Percentiles rank a stretch among this genome's conserved stretches.
Evolutionary conservation across 2,329 filamentous ascomycete species (phyloP).

Genomic region (Daldinia eschscholtzii): DNA sequence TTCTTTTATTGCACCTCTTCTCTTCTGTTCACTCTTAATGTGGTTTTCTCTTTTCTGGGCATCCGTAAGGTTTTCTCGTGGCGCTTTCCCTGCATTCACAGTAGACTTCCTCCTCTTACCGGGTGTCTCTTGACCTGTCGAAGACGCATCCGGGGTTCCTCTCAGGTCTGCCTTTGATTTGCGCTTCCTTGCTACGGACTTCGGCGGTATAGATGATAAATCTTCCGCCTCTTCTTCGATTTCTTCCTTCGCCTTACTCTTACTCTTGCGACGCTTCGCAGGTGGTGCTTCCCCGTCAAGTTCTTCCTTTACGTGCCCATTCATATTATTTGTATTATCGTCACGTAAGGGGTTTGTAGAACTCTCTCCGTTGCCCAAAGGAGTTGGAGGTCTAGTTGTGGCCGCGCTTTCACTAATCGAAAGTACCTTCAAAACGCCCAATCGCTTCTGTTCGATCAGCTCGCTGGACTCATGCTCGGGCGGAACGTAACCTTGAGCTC

Average conservation of each 20-base stretch:
- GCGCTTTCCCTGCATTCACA: conserved; percentile 58
- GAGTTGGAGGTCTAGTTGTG: conserved; percentile 71
- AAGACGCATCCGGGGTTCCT: conserved; percentile 50
- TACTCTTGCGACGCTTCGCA: conserved; percentile 69
- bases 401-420: conserved; percentile 68
- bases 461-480: conserved; percentile 69
- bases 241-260: conserved; percentile 65
- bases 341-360: conserved; percentile 44
- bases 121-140: conserved; percentile 52
- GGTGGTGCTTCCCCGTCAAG: conserved; percentile 59
- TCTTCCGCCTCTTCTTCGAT: conserved; percentile 60
- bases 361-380: conserved; percentile 53
- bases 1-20: conserved; percentile 76
- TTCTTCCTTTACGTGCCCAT: conserved; percentile 50
- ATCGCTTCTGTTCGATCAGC: conserved; percentile 66
- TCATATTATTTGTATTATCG: conserved; percentile 46
- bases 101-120: conserved; percentile 66
- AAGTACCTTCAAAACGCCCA: conserved; percentile 69
- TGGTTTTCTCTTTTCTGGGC: conserved; percentile 88
- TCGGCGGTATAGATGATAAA: conserved; percentile 48
- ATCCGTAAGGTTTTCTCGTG: conserved; percentile 82
- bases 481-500: conserved; percentile 69
- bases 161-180: conserved; percentile 62
- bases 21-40: conserved; percentile 70
- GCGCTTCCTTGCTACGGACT: conserved; percentile 58